Evolutionary conservation across 2,329 filamentous ascomycete species (phyloP), one percentile per base, ranked within the genome.

Genomic region (Trichoderma sp.): DNA sequence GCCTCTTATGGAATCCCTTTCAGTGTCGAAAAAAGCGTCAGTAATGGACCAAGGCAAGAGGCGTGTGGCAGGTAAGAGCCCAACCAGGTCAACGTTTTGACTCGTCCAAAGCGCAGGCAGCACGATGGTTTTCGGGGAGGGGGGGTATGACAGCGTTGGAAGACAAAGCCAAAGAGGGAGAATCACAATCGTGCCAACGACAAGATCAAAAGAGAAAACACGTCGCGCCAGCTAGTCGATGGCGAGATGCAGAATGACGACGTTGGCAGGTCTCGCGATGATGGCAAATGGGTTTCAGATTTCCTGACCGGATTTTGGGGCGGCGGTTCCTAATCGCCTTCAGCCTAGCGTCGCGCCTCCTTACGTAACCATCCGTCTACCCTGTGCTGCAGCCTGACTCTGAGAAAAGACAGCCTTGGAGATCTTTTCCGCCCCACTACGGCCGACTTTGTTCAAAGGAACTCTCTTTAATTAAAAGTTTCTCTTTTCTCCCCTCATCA

Each of bases 1-100:
- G 67, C 70, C 71, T 70, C 68, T 71, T 56, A 37, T 35, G 27
- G 54, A 68, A 71, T 72, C 73, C 71, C 70, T 70, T 73, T 74
- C 19, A 68, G 68, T 48, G 63, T 27, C 34, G 29, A 35, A 57
- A 73, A 69, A 70, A 72, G 75, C 73, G 79, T 80, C 79, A 80
- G 79, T 76, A 73, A 74, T 70, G 71, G 69, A 73, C 73, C 74
- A 75, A 73, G 70, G 67, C 70, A 67, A 45, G 71, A 68, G 70
- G 70, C 69, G 70, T 72, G 74, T 70, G 76, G 74, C 72, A 72
- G 71, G 78, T 74, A 78, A 78, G 78, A 78, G 78, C 78, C 79
- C 78, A 80, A 80, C 79, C 79, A 75, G 78, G 79, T 78, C 76
- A 79, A 75, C 77, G 74, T 74, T 76, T 75, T 76, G 78, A 79